Evolutionary conservation across 23 red algal genomes (phyloP), one percentile per base, ranked within the genome.

Genomic region (Porphyridium purpureum): DNA sequence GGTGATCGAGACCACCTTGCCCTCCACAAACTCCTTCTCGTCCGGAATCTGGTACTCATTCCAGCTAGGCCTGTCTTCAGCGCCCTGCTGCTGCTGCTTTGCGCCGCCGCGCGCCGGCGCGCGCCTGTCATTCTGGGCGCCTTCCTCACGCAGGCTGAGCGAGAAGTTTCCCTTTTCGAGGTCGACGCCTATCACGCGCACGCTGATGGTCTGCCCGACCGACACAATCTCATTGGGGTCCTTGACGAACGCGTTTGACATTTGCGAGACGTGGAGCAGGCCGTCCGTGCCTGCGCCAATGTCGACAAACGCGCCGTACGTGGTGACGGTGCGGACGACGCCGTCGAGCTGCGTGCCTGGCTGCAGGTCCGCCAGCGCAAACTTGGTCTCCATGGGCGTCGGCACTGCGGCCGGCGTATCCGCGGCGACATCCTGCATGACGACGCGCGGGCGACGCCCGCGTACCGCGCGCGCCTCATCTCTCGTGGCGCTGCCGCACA

Each of bases 241-340:
- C 34, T 78, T 68, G 22, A 98, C 79, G 47, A 62, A 98, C 20
- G 69, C 74, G 9, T 31, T n/a, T 11, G 54, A 53, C n/a, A 98
- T 38, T 40, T 98, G 72, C 23, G 90, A 98, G 21, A 98, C 81
- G 67, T 98, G 90, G 14, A 98, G 28, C 77, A 98, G 54, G 22
- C 57, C 54, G 5, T 58, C 57, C 7, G 57, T 62, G 31, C 29
- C 31, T 29, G 28, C 31, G 2, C 57, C 57, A 36, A 62, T 47
- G 35, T 62, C 57, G n/a, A 62, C 35, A 62, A 62, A 62, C 15
- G 57, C 57, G 11, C 57, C 57, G 44, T 35, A 62, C 11, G 15
- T 62, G 36, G 57, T 62, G 2, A 47, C 17, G 35, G 29, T 62
- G 28, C 24, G 31, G 28, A 62, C 38, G 15, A 44, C 44, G 2